A percentile compares a stretch with the other conserved stretches of the same genome.
Evolutionary conservation across 768 basidiomycete species (phyloP).

Genomic region (Scleroderma bovista): DNA sequence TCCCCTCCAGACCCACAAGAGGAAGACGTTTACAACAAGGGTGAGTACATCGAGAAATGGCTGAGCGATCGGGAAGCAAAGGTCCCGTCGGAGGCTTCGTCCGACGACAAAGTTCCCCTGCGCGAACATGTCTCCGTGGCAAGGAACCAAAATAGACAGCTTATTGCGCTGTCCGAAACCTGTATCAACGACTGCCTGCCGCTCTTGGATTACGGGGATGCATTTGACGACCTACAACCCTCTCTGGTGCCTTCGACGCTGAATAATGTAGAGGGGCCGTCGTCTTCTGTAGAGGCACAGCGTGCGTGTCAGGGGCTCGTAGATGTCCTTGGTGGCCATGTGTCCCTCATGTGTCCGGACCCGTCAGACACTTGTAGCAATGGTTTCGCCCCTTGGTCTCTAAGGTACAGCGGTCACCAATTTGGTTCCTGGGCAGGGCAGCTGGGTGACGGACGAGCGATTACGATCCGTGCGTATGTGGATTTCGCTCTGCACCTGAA

Average conservation of each 20-base stretch:
- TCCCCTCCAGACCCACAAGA: constrained; percentile 46
- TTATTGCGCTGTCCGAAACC: constrained; percentile 69
- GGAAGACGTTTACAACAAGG: constrained; percentile 46
- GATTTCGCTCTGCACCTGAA: neutral
- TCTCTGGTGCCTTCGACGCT: constrained; percentile 33
- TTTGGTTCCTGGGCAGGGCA: constrained; percentile 92
- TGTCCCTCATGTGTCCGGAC: constrained; percentile 48
- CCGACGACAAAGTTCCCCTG: constrained; percentile 20
- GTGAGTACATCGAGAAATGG: constrained; percentile 71
- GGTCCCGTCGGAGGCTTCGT: constrained; percentile 16
- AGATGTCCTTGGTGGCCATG: constrained; percentile 77
- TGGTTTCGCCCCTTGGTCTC: constrained; percentile 63
- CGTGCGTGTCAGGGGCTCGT: constrained; percentile 64
- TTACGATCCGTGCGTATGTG: constrained; percentile 60
- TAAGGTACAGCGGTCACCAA: constrained; percentile 89
- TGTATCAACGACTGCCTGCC: constrained; percentile 76
- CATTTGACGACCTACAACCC: constrained; percentile 56
- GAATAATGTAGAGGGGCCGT: constrained; percentile 24
- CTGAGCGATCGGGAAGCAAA: constrained; percentile 60
- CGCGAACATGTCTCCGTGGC: constrained; percentile 45
- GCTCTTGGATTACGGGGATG: constrained; percentile 82
- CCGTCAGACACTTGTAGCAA: constrained; percentile 22
- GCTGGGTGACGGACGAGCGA: constrained; percentile 92
- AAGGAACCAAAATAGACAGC: constrained; percentile 47
- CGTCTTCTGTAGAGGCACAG: constrained; percentile 25